These are phyloP conservation scores for Entomophthora muscae DNA, from an alignment of 371 early-diverging fungal genomes.

Conservation along the genomic window DNA sequence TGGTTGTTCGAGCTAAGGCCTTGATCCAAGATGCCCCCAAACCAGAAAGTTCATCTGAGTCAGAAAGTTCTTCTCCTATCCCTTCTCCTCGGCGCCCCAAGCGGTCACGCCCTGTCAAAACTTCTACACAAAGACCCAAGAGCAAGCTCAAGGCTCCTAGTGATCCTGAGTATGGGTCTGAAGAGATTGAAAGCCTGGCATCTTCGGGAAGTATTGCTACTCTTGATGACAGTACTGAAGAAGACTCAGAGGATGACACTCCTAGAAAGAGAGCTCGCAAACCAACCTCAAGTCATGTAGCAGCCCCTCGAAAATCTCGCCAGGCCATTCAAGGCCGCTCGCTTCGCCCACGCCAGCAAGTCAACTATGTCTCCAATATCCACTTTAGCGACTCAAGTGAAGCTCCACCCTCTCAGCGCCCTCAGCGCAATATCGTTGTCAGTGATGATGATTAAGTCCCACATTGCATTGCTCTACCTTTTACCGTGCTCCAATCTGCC, in stretches of 20 bases:
- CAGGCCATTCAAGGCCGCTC: neutral
- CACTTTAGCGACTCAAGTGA: neutral
- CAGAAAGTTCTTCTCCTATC: neutral
- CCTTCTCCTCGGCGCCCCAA: neutral
- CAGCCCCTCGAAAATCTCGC: neutral
- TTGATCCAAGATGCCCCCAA: neutral
- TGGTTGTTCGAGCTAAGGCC: neutral
- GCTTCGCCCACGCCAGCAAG: neutral
- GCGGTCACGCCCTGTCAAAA: too few relatives aligned
- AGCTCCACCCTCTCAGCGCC: neutral
- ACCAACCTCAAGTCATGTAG: neutral
- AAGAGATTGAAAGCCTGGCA: too few relatives aligned
- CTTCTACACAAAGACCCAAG: neutral
- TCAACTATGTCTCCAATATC: neutral
- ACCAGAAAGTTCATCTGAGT: neutral
- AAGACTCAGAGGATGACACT: neutral
- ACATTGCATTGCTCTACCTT: too few relatives aligned
- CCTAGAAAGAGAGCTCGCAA: neutral
- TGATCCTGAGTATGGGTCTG: neutral
- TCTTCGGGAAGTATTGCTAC: too few relatives aligned
- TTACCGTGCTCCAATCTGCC: too few relatives aligned
- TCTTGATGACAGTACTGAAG: too few relatives aligned
- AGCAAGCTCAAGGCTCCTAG: neutral
- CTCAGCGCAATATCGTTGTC: too few relatives aligned
- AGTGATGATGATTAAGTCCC: too few relatives aligned